phyloP scores from a whole-genome alignment of 2,329 filamentous ascomycete genomes.

The Trichoderma sp. region DNA sequence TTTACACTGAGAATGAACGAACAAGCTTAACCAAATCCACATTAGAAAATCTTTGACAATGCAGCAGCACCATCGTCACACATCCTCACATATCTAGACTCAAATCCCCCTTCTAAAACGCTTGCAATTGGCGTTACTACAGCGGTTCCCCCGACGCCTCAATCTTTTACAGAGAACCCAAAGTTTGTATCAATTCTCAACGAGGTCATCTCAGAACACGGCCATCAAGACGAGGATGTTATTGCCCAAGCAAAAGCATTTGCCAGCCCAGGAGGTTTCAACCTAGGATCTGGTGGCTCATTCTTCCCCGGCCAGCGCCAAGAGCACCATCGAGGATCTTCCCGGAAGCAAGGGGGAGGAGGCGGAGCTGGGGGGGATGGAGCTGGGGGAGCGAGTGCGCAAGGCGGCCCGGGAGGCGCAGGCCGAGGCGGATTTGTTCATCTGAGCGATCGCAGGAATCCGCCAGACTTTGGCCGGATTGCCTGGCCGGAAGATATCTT shows the following conservation, averaged over 20 bases:
- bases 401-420: constrained; percentile 59
- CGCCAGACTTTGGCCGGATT: constrained; percentile 64
- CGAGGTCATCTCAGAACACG: constrained; percentile 53
- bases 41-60: constrained; percentile 57
- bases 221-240: constrained; percentile 54
- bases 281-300: constrained; percentile 50
- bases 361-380: constrained; percentile 44
- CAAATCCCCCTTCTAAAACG: constrained; percentile 49
- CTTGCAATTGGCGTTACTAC: constrained; percentile 60
- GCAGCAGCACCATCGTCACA: constrained; percentile 44
- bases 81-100: constrained; percentile 58
- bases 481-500: constrained; percentile 69
- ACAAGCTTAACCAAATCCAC: constrained; percentile 25
- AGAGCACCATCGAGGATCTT: constrained; percentile 35
- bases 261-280: constrained; percentile 54
- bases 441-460: constrained; percentile 60
- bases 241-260: constrained; percentile 57
- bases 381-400: constrained; percentile 54
- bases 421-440: constrained; percentile 63
- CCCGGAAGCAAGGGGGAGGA: constrained; percentile 36
- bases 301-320: constrained; percentile 46
- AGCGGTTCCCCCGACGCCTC: constrained; percentile 57
- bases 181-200: constrained; percentile 58
- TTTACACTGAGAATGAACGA: constrained; percentile 42
- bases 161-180: constrained; percentile 57